These are phyloP conservation scores for Solanum pennellii DNA, from an alignment of 257 asterid species.

Conservation along the genomic window DNA sequence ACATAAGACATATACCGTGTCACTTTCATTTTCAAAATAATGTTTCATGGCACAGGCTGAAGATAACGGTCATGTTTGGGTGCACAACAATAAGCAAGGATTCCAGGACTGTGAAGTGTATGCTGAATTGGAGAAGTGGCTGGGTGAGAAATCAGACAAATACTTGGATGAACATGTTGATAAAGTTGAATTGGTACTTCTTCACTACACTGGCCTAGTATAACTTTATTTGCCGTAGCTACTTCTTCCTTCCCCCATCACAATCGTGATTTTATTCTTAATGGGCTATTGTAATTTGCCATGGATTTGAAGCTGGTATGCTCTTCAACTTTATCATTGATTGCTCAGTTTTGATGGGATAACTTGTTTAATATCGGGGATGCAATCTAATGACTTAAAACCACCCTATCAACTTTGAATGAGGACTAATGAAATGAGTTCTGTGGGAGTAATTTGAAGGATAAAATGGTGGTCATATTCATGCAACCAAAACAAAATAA, in stretches of 20 bases:
- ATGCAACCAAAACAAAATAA: background rate
- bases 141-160: slow-evolving; percentile 42
- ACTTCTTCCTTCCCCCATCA: background rate
- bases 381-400: background rate
- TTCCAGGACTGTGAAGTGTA: slow-evolving; percentile 78
- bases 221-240: background rate
- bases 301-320: background rate
- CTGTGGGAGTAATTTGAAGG: background rate
- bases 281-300: background rate
- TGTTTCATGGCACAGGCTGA: slow-evolving; percentile 36
- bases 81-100: slow-evolving; percentile 81
- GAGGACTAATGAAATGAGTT: background rate
- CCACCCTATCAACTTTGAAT: background rate
- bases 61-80: slow-evolving; percentile 52
- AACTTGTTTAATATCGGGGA: background rate
- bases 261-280: background rate
- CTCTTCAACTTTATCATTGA: background rate
- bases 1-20: background rate
- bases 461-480: background rate
- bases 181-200: slow-evolving; percentile 51
- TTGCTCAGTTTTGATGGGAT: background rate
- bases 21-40: background rate
- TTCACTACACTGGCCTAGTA: background rate
- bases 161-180: slow-evolving; percentile 58
- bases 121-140: slow-evolving; percentile 74